These are phyloP conservation scores for Skeletonema marinoi DNA, from an alignment of 108 stramenopile species.

Conservation along the genomic window DNA sequence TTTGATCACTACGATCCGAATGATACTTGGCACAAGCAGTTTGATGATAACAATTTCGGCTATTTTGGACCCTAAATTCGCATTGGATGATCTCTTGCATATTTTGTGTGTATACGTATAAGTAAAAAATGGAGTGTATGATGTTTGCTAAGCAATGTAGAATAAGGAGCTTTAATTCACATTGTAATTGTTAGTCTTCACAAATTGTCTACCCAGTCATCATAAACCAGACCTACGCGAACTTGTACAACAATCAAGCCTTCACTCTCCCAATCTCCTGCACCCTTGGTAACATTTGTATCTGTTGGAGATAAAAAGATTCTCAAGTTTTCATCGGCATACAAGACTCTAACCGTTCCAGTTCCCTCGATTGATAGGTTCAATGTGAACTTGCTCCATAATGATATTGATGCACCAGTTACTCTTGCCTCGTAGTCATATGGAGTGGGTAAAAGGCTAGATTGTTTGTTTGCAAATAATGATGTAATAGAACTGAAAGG, in stretches of 20 bases:
- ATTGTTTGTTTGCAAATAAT: constrained; percentile 7
- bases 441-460: constrained; percentile 18
- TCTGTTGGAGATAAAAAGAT: constrained; percentile 39
- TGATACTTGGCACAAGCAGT: constrained; percentile 5
- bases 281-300: constrained; percentile 35
- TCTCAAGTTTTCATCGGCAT: constrained; percentile 33
- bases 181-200: background rate
- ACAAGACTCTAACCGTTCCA: constrained; percentile 37
- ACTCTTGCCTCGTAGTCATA: constrained; percentile 42
- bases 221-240: constrained; percentile 31
- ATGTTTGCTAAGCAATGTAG: background rate
- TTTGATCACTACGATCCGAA: constrained; percentile 1
- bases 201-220: constrained; percentile 35
- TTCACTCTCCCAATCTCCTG: constrained; percentile 35
- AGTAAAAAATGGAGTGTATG: background rate
- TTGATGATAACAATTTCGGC: constrained; percentile 7
- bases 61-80: constrained; percentile 1
- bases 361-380: constrained; percentile 34
- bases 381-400: constrained; percentile 20
- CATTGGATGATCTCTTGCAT: background rate
- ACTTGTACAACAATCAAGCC: constrained; percentile 48
- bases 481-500: constrained; percentile 20
- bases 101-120: background rate
- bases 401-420: constrained; percentile 30
- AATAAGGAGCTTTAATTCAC: background rate